phyloP scores from a whole-genome alignment of 495 filamentous ascomycete genomes.

The Trichoderma gamsii region DNA sequence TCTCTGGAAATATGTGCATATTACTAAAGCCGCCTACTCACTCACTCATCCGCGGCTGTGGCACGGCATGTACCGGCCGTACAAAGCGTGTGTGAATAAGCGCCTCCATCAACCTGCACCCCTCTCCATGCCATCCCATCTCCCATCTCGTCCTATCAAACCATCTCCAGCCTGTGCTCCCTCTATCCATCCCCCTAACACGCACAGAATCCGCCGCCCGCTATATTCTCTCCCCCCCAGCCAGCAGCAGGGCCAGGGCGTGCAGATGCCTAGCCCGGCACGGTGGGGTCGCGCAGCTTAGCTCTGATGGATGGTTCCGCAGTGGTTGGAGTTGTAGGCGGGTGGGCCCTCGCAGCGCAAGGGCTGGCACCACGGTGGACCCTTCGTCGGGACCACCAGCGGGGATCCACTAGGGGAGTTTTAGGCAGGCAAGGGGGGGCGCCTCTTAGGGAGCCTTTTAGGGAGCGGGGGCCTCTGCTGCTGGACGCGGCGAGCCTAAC shows the following conservation, averaged over 20 bases:
- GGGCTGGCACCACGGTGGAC: background rate
- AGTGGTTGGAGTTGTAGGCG: too few species aligned
- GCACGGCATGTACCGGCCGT: too few species aligned
- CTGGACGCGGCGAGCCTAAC: background rate
- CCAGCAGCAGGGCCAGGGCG: background rate
- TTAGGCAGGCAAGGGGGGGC: background rate
- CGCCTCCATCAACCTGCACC: too few species aligned
- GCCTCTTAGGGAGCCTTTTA: background rate
- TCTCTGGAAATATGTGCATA: too few species aligned
- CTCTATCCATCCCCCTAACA: background rate
- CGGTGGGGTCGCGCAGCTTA: slow-evolving; percentile 3
- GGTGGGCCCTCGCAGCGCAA: background rate
- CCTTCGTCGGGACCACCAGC: background rate
- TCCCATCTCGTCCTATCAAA: too few species aligned
- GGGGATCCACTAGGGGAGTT: background rate
- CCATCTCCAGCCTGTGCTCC: background rate
- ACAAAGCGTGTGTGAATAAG: too few species aligned
- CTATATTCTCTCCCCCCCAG: background rate
- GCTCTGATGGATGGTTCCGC: background rate
- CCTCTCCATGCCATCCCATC: too few species aligned
- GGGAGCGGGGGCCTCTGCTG: background rate
- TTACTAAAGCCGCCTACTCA: too few species aligned
- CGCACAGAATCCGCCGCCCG: slow-evolving; percentile 4
- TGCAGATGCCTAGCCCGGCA: slow-evolving; percentile 12
- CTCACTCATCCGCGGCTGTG: too few species aligned